Conservation (phyloP, 352 stramenopile genomes). For the Thraustochytrium striatum region DNA sequence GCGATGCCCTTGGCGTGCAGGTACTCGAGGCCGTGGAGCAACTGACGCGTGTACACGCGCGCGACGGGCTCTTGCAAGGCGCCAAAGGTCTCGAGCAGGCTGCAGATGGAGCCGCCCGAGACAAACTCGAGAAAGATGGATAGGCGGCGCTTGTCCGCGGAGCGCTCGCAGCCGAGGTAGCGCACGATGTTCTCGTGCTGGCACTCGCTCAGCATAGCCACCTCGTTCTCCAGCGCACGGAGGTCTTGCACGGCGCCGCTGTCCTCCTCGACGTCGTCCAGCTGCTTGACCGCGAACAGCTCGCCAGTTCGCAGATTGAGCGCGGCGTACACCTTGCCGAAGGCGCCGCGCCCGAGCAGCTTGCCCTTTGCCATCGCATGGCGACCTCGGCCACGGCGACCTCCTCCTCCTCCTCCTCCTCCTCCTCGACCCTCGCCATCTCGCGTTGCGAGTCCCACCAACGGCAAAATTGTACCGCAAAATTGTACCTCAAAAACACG, state of each 20-base stretch:
- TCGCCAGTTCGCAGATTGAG: slow-evolving; percentile 66
- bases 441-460: no score
- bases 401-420: no score
- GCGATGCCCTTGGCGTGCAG: slow-evolving; percentile 77
- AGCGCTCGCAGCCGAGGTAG: slow-evolving; percentile 64
- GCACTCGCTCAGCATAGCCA: slow-evolving; percentile 77
- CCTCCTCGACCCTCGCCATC: no score
- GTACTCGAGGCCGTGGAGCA: slow-evolving; percentile 72
- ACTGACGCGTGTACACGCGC: slow-evolving; percentile 69
- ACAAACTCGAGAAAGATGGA: slow-evolving; percentile 78
- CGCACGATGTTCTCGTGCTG: slow-evolving; percentile 57
- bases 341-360: slow-evolving; percentile 65
- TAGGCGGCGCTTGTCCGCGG: slow-evolving; percentile 17
- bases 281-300: slow-evolving; percentile 77
- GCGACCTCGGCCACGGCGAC: no score
- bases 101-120: slow-evolving; percentile 70
- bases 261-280: slow-evolving; percentile 69
- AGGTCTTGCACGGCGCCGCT: slow-evolving; percentile 57
- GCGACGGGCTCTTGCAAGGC: slow-evolving; percentile 69
- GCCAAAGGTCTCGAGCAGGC: slow-evolving; percentile 73
- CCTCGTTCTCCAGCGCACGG: slow-evolving; percentile 61
- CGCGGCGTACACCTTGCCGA: slow-evolving; percentile 67
- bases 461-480: no score
- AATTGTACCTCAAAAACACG: no score
- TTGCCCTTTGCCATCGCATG: no score